Conservation (phyloP, 1,284 basidiomycete species). For the Phlebopus sp. region DNA sequence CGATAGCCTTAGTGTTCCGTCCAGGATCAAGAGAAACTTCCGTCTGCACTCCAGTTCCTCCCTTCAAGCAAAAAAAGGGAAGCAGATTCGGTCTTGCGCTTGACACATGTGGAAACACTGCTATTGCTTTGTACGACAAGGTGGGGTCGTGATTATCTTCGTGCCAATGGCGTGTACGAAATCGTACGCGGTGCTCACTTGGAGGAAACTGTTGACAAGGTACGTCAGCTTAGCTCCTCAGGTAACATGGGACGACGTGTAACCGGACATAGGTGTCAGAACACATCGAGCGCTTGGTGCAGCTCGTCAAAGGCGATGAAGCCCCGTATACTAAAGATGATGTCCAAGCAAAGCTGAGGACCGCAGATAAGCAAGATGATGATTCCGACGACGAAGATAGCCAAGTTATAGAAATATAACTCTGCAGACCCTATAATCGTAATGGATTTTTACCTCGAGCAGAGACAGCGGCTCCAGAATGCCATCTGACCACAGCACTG, state of each 20-base stretch:
- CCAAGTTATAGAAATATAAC: constrained; percentile 42
- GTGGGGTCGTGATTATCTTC: constrained; percentile 81
- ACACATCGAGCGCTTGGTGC: constrained; percentile 72
- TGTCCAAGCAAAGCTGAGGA: constrained; percentile 18
- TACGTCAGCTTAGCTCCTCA: constrained; percentile 30
- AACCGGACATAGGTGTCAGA: constrained; percentile 49
- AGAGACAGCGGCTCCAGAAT: background rate
- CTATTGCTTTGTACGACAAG: constrained; percentile 87
- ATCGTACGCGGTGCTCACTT: constrained; percentile 83
- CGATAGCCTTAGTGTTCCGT: constrained; percentile 1
- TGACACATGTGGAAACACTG: constrained; percentile 87
- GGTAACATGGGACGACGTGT: constrained; percentile 10
- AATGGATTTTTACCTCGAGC: constrained; percentile 2
- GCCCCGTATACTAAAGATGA: constrained; percentile 45
- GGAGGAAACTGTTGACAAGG: constrained; percentile 78
- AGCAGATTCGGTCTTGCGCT: constrained; percentile 72
- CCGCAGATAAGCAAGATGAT: constrained; percentile 27
- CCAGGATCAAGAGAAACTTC: constrained; percentile 88
- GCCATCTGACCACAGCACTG: background rate
- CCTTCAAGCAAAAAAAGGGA: constrained; percentile 85
- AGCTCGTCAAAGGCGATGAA: constrained; percentile 71
- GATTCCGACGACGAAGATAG: constrained; percentile 49
- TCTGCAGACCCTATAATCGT: constrained; percentile 12
- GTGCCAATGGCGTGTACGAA: constrained; percentile 84
- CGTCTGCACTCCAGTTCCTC: constrained; percentile 84